These are phyloP conservation scores for Mortierella sp. DNA, from an alignment of 371 early-diverging fungal genomes.

Conservation along the genomic window DNA sequence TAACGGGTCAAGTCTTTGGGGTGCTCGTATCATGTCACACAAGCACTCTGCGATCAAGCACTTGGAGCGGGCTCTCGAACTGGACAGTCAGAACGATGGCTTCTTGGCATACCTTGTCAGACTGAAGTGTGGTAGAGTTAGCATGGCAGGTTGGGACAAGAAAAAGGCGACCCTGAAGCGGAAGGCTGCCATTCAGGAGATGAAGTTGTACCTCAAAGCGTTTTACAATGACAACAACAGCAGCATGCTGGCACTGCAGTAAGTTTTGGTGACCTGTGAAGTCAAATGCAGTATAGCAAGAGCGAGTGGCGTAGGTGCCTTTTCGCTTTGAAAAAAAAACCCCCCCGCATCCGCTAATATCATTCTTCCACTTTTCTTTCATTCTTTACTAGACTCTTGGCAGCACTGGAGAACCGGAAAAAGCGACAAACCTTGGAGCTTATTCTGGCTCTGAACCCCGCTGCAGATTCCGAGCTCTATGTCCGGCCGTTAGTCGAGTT, in stretches of 20 bases:
- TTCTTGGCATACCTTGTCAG: slow-evolving; percentile 34
- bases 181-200: slow-evolving; percentile 28
- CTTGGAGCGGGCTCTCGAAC: slow-evolving; percentile 34
- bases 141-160: slow-evolving; percentile 17
- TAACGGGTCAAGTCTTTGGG: not conserved
- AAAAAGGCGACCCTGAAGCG: slow-evolving; percentile 13
- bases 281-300: not conserved
- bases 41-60: slow-evolving; percentile 13
- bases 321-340: not conserved
- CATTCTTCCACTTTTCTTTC: not conserved
- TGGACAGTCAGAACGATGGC: slow-evolving; percentile 34
- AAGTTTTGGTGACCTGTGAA: not conserved
- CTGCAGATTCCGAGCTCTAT: slow-evolving; percentile 43
- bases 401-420: slow-evolving; percentile 39
- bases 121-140: slow-evolving; percentile 31
- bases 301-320: not conserved
- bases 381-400: slow-evolving; percentile 22
- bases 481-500: slow-evolving; percentile 27
- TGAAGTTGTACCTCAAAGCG: slow-evolving; percentile 18
- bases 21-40: slow-evolving; percentile 21
- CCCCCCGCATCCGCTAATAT: not conserved
- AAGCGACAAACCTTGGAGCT: slow-evolving; percentile 27
- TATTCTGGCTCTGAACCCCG: slow-evolving; percentile 35
- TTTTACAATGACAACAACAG: slow-evolving; percentile 28
- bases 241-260: slow-evolving; percentile 37